Percentiles rank a stretch among this genome's conserved stretches.
Evolutionary conservation across 495 filamentous ascomycete species (phyloP).

Genomic region (Bacidia gigantensis): DNA sequence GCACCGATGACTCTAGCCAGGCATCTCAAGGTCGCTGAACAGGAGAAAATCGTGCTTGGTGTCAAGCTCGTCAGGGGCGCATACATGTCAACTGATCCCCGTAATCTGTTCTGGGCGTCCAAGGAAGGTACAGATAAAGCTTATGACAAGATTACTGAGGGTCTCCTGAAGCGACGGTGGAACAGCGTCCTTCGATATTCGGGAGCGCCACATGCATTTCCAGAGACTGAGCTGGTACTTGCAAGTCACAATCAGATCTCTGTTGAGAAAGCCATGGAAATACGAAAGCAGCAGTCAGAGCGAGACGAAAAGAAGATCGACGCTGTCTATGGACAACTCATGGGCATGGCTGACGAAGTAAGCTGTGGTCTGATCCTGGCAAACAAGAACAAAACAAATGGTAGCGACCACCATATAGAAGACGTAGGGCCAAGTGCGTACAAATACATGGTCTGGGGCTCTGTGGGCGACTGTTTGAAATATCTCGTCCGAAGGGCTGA

Average conservation of each 20-base stretch:
- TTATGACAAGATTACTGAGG: slow-evolving; percentile 49
- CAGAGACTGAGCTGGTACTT: slow-evolving; percentile 56
- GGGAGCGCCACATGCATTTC: slow-evolving; percentile 33
- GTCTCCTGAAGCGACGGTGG: slow-evolving; percentile 42
- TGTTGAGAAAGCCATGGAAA: slow-evolving; percentile 51
- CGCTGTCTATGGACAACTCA: slow-evolving; percentile 76
- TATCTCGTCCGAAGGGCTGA: slow-evolving; percentile 74
- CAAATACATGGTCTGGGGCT: slow-evolving; percentile 90
- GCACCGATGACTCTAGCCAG: slow-evolving; percentile 47
- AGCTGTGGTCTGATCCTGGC: slow-evolving; percentile 63
- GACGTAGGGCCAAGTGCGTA: slow-evolving; percentile 48
- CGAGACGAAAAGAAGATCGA: slow-evolving; percentile 35
- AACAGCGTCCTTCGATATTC: slow-evolving; percentile 34
- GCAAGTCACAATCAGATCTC: slow-evolving; percentile 89
- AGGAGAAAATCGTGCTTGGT: slow-evolving; percentile 64
- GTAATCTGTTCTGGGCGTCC: slow-evolving; percentile 61
- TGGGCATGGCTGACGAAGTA: slow-evolving; percentile 96
- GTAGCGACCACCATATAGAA: slow-evolving; percentile 2
- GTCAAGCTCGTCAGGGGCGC: slow-evolving; percentile 89
- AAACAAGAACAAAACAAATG: neutral
- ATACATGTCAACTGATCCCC: slow-evolving; percentile 69
- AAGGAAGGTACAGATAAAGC: slow-evolving; percentile 67
- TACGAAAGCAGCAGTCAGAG: slow-evolving; percentile 38
- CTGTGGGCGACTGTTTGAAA: slow-evolving; percentile 83
- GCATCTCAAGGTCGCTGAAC: slow-evolving; percentile 51